phyloP scores from a whole-genome alignment of 2,329 filamentous ascomycete species.

The Fusarium verrucosum region DNA sequence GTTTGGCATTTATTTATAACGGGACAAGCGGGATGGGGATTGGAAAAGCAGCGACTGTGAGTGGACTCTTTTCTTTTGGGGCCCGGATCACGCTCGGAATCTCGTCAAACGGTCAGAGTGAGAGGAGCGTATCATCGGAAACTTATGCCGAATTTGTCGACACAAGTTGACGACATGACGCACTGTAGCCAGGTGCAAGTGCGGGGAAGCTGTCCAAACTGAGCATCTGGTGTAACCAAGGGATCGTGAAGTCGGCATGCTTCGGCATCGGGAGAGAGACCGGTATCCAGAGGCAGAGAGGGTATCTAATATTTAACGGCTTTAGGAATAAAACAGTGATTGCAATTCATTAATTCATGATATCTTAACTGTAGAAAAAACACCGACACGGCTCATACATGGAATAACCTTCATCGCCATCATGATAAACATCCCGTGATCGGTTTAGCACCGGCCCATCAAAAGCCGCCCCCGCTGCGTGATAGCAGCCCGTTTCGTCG shows the following conservation, averaged over 20 bases:
- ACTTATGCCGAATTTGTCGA: conserved; percentile 30
- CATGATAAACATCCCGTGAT: conserved; percentile 16
- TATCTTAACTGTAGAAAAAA: too few relatives aligned
- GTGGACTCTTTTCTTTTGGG: not conserved
- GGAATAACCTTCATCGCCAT: conserved; percentile 1
- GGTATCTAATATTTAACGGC: too few relatives aligned
- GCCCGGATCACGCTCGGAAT: conserved; percentile 27
- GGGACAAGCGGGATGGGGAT: conserved; percentile 9
- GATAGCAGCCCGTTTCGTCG: conserved; percentile 22
- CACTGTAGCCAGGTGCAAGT: conserved; percentile 29
- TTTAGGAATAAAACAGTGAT: not conserved
- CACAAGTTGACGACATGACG: conserved; percentile 10
- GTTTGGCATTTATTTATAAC: conserved; percentile 27
- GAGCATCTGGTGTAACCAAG: conserved; percentile 10
- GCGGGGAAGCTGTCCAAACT: conserved; percentile 33
- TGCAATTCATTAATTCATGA: not conserved
- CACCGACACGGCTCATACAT: not conserved
- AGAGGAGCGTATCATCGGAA: conserved; percentile 15
- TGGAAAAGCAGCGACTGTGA: conserved; percentile 24
- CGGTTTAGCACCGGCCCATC: conserved; percentile 10
- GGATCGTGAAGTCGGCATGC: not conserved
- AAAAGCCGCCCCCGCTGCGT: conserved; percentile 17
- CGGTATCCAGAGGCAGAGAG: not conserved
- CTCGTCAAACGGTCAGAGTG: conserved; percentile 9
- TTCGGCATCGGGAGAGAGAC: conserved; percentile 1